Conservation (phyloP, 2,329 filamentous ascomycete genomes). For the Aspergillus sp. region DNA sequence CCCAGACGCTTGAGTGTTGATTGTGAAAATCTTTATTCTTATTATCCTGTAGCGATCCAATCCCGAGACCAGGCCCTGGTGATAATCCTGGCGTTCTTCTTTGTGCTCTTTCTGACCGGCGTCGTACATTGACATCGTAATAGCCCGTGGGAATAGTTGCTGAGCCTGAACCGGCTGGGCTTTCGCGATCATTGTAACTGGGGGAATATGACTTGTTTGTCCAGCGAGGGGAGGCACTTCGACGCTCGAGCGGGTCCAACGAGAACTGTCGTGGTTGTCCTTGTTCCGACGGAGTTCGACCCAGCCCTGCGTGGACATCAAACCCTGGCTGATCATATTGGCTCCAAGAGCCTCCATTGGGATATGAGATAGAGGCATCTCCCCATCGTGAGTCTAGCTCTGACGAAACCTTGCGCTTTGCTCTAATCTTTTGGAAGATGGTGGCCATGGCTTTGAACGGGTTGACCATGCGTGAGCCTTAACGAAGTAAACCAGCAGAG, state of each 20-base stretch:
- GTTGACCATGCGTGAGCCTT: slow-evolving; percentile 2
- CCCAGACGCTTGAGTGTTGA: not conserved
- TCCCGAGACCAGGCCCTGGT: slow-evolving; percentile 8
- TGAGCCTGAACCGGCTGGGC: slow-evolving; percentile 9
- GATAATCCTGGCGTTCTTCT: not conserved
- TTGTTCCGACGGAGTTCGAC: slow-evolving; percentile 5
- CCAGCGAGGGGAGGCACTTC: slow-evolving; percentile 3
- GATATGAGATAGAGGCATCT: slow-evolving; percentile 33
- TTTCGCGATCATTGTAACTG: slow-evolving; percentile 1
- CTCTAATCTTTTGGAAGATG: slow-evolving; percentile 25
- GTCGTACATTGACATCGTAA: slow-evolving; percentile 23
- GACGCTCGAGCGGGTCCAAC: slow-evolving; percentile 4
- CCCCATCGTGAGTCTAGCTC: slow-evolving; percentile 35
- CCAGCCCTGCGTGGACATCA: slow-evolving; percentile 7
- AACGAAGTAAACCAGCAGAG: slow-evolving; percentile 1
- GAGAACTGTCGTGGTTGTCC: slow-evolving; percentile 8
- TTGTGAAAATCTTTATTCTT: not conserved
- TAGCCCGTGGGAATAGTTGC: slow-evolving; percentile 20
- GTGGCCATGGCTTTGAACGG: slow-evolving; percentile 21
- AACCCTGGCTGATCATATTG: slow-evolving; percentile 23
- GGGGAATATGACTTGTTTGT: not conserved
- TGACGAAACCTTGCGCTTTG: slow-evolving; percentile 28
- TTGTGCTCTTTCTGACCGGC: slow-evolving; percentile 10
- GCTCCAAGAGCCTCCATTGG: slow-evolving; percentile 36
- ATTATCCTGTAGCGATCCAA: slow-evolving; percentile 1